A percentile compares a stretch with the other conserved stretches of the same genome.
Evolutionary conservation across 257 asterid species (phyloP).

Genomic region (Echites panduratus): DNA sequence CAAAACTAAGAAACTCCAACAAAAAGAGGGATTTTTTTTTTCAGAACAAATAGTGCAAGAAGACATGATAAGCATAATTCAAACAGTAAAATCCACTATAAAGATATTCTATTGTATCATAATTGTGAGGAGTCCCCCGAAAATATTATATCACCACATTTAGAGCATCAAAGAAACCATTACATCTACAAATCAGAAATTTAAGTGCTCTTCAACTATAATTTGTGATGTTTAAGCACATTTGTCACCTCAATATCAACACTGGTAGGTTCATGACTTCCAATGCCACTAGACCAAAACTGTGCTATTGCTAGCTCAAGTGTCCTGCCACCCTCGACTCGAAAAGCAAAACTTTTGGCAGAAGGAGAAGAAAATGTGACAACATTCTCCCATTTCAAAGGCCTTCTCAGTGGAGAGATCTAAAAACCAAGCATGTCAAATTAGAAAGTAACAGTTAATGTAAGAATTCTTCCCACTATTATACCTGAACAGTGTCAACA

Average conservation of each 20-base stretch:
- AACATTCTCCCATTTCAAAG: slow-evolving; percentile 82
- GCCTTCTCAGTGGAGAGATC: slow-evolving; percentile 89
- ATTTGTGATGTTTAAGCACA: neutral
- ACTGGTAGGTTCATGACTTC: slow-evolving; percentile 67
- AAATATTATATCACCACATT: neutral
- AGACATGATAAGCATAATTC: neutral
- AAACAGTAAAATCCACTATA: neutral
- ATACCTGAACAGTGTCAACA: slow-evolving; percentile 86
- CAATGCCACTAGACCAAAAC: slow-evolving; percentile 95
- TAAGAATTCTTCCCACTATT: neutral
- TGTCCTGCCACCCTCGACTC: slow-evolving; percentile 83
- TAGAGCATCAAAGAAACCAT: neutral
- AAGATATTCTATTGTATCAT: neutral
- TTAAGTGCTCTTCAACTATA: neutral
- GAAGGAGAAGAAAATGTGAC: slow-evolving; percentile 90
- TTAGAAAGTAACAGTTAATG: slow-evolving; percentile 11
- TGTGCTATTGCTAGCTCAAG: slow-evolving; percentile 94
- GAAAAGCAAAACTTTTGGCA: slow-evolving; percentile 75
- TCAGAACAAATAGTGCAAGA: neutral
- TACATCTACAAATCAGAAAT: neutral
- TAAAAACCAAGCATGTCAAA: slow-evolving; percentile 37
- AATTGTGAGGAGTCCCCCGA: neutral
- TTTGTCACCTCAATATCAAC: slow-evolving; percentile 77
- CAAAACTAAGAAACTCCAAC: neutral
- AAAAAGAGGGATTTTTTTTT: neutral